Evolutionary conservation across 768 basidiomycete genomes (phyloP).

Genomic region (Tylopilus balloui): DNA sequence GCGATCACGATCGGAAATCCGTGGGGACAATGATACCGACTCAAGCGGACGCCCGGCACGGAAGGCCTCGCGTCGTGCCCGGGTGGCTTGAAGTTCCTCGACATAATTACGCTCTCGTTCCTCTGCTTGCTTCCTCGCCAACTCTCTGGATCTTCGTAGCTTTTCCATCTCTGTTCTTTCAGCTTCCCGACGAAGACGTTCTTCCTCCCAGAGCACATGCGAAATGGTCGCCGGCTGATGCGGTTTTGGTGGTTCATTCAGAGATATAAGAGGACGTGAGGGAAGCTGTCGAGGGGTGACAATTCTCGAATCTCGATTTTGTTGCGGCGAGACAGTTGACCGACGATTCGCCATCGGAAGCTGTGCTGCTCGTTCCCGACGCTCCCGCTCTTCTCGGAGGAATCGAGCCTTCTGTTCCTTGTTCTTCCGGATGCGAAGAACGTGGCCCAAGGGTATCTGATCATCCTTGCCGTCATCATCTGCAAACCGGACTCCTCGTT

Average conservation of each 20-base stretch:
- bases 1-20: slow-evolving; percentile 31
- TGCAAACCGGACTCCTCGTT: slow-evolving; percentile 60
- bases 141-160: slow-evolving; percentile 42
- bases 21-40: slow-evolving; percentile 18
- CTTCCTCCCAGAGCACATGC: slow-evolving; percentile 36
- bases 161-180: slow-evolving; percentile 47
- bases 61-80: slow-evolving; percentile 54
- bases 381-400: slow-evolving; percentile 54
- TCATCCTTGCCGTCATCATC: slow-evolving; percentile 64
- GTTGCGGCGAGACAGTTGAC: slow-evolving; percentile 6
- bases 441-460: slow-evolving; percentile 61
- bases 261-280: slow-evolving; percentile 12
- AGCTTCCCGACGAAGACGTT: slow-evolving; percentile 42
- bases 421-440: slow-evolving; percentile 67
- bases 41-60: slow-evolving; percentile 41
- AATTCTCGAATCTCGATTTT: slow-evolving; percentile 14
- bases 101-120: slow-evolving; percentile 51
- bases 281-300: slow-evolving; percentile 14
- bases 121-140: slow-evolving; percentile 36
- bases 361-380: slow-evolving; percentile 39
- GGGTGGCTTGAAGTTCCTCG: slow-evolving; percentile 58
- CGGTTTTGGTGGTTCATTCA: slow-evolving; percentile 10
- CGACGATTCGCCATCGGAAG: slow-evolving; percentile 32
- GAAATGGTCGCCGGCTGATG: slow-evolving; percentile 3
- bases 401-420: slow-evolving; percentile 70